Base-by-base conservation (phyloP, 768 basidiomycete species). In the Lentinula boryana region DNA sequence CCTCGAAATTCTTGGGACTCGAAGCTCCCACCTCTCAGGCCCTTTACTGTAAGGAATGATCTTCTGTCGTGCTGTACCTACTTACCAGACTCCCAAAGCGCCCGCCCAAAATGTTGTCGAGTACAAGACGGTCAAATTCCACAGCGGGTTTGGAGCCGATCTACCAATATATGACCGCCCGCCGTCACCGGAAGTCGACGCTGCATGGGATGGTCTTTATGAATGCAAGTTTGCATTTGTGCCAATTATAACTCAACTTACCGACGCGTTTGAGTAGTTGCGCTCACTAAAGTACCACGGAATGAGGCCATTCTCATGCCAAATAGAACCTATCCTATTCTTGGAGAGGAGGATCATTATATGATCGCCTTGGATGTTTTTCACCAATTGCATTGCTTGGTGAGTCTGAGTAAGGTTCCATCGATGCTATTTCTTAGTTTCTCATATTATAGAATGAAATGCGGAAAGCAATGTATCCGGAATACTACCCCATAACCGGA, bases 301-400 rank as follows among this genome's bases (percentile, higher is more conserved):
- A 49, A 43, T 36, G 64, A 70, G 56, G 69, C 69, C 15, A 36
- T 58, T 13, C 62, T 60, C n/a, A 57, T 70, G 12, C 38, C 66
- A 31, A 70, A 70, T 58, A 65, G 61, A 48, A 69, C 69, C 1
- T 65, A 65, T 53, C 68, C 68, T 43, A 66, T 70, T 15, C 63
- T 66, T 2, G 67, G 66, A 8, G 67, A 70, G 48, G 60, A 64
- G 32, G 58, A 49, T 13, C 63, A 65, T 15, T 70, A 70, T 49
- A 65, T 70, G 60, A 63, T 69, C 18, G 64, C 64, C 43, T 27
- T 70, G 8, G 65, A 68, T 44, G 68, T 68, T 32, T 68, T 66
- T 27, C 67, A 68, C 36, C 65, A 70, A 53, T 60, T 70, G 41
- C 69, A 70, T 46, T 70, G 69, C 52, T 62, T 70, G 51, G 69